Conservation (phyloP, 108 stramenopile species). For the Aurantiochytrium sp. region DNA sequence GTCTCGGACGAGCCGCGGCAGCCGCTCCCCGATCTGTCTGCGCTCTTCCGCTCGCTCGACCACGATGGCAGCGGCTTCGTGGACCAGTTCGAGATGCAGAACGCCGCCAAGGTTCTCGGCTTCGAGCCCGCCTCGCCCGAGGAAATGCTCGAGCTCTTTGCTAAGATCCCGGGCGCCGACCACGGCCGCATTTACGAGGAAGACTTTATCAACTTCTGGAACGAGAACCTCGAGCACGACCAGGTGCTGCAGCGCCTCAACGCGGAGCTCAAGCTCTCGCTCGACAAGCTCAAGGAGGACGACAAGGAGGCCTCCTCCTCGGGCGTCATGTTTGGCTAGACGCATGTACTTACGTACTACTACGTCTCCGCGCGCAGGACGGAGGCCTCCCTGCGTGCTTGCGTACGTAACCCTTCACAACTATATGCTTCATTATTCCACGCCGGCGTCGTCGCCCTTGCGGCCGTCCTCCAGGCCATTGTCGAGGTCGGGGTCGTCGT, state of each 20-base stretch:
- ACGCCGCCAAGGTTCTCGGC: conserved; percentile 4
- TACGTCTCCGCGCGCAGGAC: no score
- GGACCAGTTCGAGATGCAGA: conserved; percentile 1
- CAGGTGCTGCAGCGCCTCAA: background rate
- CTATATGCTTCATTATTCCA: no score
- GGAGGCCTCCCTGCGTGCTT: no score
- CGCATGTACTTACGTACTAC: no score
- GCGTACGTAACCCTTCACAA: no score
- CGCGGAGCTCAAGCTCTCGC: background rate
- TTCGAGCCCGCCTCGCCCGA: background rate
- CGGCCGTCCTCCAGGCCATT: no score
- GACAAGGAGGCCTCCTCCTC: background rate
- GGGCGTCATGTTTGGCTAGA: background rate
- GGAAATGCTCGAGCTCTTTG: background rate
- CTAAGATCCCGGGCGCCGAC: background rate
- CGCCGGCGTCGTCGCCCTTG: no score
- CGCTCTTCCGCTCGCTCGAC: background rate
- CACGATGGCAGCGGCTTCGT: background rate
- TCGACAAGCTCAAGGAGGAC: background rate
- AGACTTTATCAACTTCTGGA: conserved; percentile 8
- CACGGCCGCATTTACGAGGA: conserved; percentile 2
- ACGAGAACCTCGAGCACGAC: background rate
- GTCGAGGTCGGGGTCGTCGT: no score
- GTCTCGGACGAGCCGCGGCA: background rate
- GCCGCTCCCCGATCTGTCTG: background rate